Evolutionary conservation across 345 rosid species (phyloP).

Genomic region (Salix brachista): DNA sequence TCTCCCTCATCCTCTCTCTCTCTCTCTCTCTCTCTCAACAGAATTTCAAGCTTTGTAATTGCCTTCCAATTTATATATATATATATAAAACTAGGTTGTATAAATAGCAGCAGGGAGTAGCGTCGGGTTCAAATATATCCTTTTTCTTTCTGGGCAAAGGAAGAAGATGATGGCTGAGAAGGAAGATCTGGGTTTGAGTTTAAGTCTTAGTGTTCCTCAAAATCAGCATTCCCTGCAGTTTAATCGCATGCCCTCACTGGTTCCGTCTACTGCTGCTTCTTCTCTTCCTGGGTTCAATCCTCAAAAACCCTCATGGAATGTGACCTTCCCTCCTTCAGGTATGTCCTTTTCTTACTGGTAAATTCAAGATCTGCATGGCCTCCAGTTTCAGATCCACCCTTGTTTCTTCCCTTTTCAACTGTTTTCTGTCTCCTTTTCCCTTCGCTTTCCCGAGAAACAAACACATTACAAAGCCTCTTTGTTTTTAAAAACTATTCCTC

Average conservation of each 20-base stretch:
- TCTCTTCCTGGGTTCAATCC: conserved; percentile 31
- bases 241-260: conserved; percentile 46
- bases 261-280: conserved; percentile 30
- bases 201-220: conserved; percentile 62
- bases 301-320: conserved; percentile 54
- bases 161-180: conserved; percentile 52
- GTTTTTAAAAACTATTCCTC: not conserved
- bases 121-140: not conserved
- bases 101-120: not conserved
- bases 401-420: not conserved
- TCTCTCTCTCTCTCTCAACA: not conserved
- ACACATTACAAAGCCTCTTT: not conserved
- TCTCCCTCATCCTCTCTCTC: conserved; percentile 7
- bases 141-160: not conserved
- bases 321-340: conserved; percentile 52
- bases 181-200: conserved; percentile 80
- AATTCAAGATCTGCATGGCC: not conserved
- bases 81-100: not conserved
- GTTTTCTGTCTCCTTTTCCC: not conserved
- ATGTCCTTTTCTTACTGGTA: not conserved
- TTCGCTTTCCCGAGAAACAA: conserved; percentile 26
- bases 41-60: not conserved
- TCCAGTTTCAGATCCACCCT: not conserved
- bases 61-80: not conserved
- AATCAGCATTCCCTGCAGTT: conserved; percentile 43